Evolutionary conservation across 148 eudicot genomes (phyloP), one percentile per base, ranked within the genome.

Genomic region (Chenopodium quinoa): DNA sequence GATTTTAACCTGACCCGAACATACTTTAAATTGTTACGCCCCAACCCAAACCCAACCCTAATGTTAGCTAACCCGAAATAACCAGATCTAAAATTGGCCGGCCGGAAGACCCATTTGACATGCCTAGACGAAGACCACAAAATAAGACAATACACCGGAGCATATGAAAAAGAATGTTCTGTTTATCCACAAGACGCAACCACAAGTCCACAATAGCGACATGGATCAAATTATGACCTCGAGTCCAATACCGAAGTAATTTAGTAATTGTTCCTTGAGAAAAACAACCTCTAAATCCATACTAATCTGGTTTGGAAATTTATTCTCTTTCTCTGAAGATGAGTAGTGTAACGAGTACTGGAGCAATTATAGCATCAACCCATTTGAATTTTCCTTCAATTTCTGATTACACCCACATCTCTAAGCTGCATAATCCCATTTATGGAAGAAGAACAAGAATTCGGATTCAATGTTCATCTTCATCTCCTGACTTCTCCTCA

Each of bases 391-490:
- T 74, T 27, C 31, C 74, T 66, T 67, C 73, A 67, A 2, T 66
- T 65, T 4, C 40, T 73, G 70, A 74, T 78, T 50, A 23, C 9
- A 83, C 19, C 63, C 79, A 54, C 58, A 66, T 65, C 27, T 13
- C 60, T 23, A 83, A 79, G 47, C 46, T 56, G 7, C 54, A 75
- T 1, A 66, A 73, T 79, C 63, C 74, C 31, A 46, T 46, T 8
- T 16, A 56, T 77, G 75, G 27, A 40, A 66, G 46, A 19, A 79
- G 5, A 68, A 14, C 17, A 56, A 83, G 79, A 54, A 10, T 79
- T 79, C 56, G 71, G 25, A 68, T 79, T 83, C 68, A 78, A 14
- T 83, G 82, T 44, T 79, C 82, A 52, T 79, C 85, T 46, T 65
- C 81, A 65, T 65, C 67, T 67, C 85, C 82, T 66, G 75, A 79